phyloP scores from a whole-genome alignment of 2,329 filamentous ascomycete genomes.

The Fonsecaea erecta region DNA sequence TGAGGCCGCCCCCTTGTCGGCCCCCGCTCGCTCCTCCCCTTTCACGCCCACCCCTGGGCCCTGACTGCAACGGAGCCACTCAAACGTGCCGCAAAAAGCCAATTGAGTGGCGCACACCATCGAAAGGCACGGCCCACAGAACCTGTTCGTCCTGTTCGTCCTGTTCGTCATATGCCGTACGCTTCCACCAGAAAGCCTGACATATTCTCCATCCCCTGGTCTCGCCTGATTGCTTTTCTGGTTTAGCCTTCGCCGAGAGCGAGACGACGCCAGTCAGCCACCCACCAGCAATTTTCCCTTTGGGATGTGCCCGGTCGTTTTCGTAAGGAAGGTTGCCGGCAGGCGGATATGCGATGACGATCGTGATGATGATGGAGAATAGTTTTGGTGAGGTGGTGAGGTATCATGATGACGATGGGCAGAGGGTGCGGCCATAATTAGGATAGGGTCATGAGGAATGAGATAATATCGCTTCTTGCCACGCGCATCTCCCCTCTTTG shows the following conservation, averaged over 20 bases:
- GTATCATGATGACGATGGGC: not conserved
- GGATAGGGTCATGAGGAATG: not conserved
- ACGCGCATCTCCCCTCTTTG: not conserved
- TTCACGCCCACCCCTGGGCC: not conserved
- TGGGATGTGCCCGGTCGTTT: not conserved
- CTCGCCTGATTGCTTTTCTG: slow-evolving; percentile 3
- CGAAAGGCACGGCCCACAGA: slow-evolving; percentile 21
- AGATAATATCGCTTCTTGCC: not conserved
- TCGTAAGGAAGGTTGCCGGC: slow-evolving; percentile 6
- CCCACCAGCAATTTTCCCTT: slow-evolving; percentile 6
- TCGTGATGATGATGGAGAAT: not conserved
- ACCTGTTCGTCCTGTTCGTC: slow-evolving; percentile 24
- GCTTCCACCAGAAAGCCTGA: slow-evolving; percentile 17
- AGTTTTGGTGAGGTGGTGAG: too few species aligned
- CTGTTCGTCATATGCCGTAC: slow-evolving; percentile 27
- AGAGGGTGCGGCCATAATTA: not conserved
- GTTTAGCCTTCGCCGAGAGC: slow-evolving; percentile 7
- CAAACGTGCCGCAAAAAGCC: slow-evolving; percentile 8
- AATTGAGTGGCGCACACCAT: slow-evolving; percentile 4
- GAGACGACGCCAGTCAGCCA: slow-evolving; percentile 17
- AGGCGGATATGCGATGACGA: slow-evolving; percentile 3
- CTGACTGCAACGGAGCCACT: slow-evolving; percentile 5
- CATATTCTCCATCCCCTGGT: slow-evolving; percentile 7
- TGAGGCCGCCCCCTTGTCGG: not conserved
- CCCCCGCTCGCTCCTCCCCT: not conserved